A percentile compares a stretch with the other conserved stretches of the same genome.
These are phyloP conservation scores for Cyclotella atomus DNA, from an alignment of 108 stramenopile genomes.

Conservation along the genomic window DNA sequence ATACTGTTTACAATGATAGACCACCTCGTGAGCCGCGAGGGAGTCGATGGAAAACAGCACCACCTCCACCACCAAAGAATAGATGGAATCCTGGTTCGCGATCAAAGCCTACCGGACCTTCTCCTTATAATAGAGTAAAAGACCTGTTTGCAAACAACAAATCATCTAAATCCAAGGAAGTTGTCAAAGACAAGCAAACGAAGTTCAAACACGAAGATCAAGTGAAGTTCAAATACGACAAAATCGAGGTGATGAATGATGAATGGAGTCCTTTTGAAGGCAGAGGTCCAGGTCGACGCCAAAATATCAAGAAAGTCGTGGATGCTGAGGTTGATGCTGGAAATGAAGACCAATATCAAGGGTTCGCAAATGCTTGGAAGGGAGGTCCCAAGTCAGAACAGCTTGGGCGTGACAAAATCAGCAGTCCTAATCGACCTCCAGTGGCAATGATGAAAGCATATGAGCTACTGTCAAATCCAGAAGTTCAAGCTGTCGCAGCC, in stretches of 20 bases:
- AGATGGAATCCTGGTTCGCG: not conserved
- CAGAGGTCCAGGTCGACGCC: slow-evolving; percentile 17
- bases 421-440: not conserved
- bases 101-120: slow-evolving; percentile 4
- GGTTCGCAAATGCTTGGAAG: slow-evolving; percentile 24
- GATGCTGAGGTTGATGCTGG: slow-evolving; percentile 12
- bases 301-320: slow-evolving; percentile 4
- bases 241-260: slow-evolving; percentile 40
- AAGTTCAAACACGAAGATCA: too few species aligned
- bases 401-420: not conserved
- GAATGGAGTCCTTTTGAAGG: slow-evolving; percentile 9
- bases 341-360: slow-evolving; percentile 8
- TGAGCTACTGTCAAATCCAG: slow-evolving; percentile 47
- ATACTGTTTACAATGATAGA: slow-evolving; percentile 22
- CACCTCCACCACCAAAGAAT: slow-evolving; percentile 7
- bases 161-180: not conserved
- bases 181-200: not conserved
- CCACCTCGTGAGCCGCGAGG: slow-evolving; percentile 19
- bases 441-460: slow-evolving; percentile 32
- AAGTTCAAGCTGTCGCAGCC: slow-evolving; percentile 31
- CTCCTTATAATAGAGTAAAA: slow-evolving; percentile 37
- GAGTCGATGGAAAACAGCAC: slow-evolving; percentile 15
- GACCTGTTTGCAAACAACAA: slow-evolving; percentile 34
- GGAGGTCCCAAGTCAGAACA: slow-evolving; percentile 27
- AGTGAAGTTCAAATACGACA: slow-evolving; percentile 33